Evolutionary conservation across 2,329 filamentous ascomycete species (phyloP).

Genomic region (Beauveria rudraprayagi): DNA sequence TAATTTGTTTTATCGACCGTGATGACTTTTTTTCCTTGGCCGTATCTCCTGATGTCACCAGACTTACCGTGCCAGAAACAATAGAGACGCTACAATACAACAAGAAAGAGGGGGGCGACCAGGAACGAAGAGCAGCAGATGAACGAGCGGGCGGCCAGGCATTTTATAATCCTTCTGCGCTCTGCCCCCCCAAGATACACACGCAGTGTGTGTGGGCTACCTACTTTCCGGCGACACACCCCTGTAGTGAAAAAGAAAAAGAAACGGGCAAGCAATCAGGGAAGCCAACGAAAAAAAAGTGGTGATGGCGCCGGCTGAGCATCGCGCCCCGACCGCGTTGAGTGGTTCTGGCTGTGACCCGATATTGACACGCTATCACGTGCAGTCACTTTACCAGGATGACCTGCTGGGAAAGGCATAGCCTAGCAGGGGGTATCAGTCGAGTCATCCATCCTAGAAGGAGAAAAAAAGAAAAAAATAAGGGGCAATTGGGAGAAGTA

Average conservation of each 20-base stretch:
- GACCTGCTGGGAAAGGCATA: not conserved
- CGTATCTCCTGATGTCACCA: not conserved
- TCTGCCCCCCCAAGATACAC: not conserved
- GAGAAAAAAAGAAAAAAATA: not conserved
- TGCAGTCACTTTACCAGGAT: not conserved
- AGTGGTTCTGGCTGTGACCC: not conserved
- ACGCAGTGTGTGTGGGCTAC: constrained; percentile 3
- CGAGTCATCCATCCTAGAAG: constrained; percentile 7
- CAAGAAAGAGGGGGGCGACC: not conserved
- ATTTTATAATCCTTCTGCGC: constrained; percentile 1
- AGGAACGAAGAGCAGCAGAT: not conserved
- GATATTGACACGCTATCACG: constrained; percentile 7
- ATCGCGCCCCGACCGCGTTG: constrained; percentile 3
- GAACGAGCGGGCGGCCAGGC: not conserved
- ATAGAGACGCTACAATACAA: not conserved
- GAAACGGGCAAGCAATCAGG: not conserved
- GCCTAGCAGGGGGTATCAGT: not conserved
- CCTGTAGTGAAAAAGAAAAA: not conserved
- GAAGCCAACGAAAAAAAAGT: not conserved
- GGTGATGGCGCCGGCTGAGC: constrained; percentile 2
- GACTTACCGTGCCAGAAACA: constrained; percentile 2
- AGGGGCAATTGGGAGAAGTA: not conserved
- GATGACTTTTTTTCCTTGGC: not conserved
- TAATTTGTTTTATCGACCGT: not conserved
- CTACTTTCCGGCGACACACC: not conserved